A percentile compares a stretch with the other conserved stretches of the same genome.
Conservation (phyloP, 495 filamentous ascomycete genomes). For the Glonium stellatum region DNA sequence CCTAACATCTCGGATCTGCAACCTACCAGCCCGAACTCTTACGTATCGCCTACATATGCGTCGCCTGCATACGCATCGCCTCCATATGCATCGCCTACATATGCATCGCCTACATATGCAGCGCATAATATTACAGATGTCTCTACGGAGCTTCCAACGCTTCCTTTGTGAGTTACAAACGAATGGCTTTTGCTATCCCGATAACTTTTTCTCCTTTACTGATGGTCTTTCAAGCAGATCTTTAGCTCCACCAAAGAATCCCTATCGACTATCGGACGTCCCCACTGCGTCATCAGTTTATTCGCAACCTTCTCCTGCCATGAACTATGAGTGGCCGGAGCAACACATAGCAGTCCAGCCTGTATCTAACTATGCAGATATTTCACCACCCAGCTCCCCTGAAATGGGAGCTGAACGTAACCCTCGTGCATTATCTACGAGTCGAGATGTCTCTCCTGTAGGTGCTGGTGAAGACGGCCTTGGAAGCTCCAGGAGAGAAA, state of each 20-base stretch:
- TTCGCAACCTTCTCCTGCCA: conserved; percentile 38
- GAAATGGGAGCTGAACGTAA: conserved; percentile 8
- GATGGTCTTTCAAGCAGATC: conserved; percentile 9
- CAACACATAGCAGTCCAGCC: not conserved
- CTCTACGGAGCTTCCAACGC: conserved; percentile 6
- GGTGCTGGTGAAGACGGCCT: conserved; percentile 11
- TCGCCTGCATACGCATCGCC: conserved; percentile 19
- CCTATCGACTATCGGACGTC: conserved; percentile 29
- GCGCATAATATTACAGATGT: not conserved
- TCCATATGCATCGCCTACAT: not conserved
- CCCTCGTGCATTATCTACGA: conserved; percentile 22
- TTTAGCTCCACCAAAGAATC: conserved; percentile 8
- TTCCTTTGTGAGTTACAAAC: conserved; percentile 14
- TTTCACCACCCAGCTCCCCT: conserved; percentile 29
- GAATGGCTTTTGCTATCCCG: not conserved
- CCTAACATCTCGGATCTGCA: conserved; percentile 17
- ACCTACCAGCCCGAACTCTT: conserved; percentile 13
- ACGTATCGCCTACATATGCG: conserved; percentile 19
- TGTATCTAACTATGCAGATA: conserved; percentile 10
- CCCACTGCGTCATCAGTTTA: conserved; percentile 41
- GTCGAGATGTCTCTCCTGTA: conserved; percentile 29
- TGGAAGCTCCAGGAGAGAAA: not conserved
- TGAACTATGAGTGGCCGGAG: conserved; percentile 6
- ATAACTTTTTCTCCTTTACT: not conserved
- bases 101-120: conserved; percentile 19